Evolutionary conservation across 2,329 filamentous ascomycete species (phyloP), one percentile per base, ranked within the genome.

Genomic region (Fusarium oligoseptatum): DNA sequence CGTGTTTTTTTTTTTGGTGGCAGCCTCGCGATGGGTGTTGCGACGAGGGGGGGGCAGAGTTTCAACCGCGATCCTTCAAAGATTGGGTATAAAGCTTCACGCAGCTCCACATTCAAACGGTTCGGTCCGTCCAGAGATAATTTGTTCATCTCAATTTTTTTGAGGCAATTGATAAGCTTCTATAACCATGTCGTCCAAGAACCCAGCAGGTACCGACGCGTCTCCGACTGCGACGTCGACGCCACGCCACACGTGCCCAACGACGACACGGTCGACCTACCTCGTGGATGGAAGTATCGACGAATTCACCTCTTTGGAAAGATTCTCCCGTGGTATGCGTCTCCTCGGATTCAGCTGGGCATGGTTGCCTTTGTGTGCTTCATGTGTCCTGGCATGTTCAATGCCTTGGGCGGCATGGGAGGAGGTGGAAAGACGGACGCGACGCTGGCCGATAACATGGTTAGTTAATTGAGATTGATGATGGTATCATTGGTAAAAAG

Each of bases 301-400:
- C 75, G 69, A 15, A 50, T 74, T 29, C 52, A 29, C 2, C 11
- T 78, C 52, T 75, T 78, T n/a, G 76, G 76, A 37, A 63, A 43
- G 41, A 60, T 27, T 1, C 27, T 75, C 6, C 75, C 76, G 6
- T 94, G 91, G 88, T 95, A 93, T 81, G 93, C 93, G 15, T 94
- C 93, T 70, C 93, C 93, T 6, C 89, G 90, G 79, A 84, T 91
- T 50, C 93, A 95, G 84, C 87, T 95, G 34, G 79, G 92, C 72
- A 88, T 95, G 86, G 92, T 95, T 58, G 83, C 84, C 32, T 81
- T 85, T 73, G 83, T 85, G 60, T 85, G 84, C 77, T 85, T 93
- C 85, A 81, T 93, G 73, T 93, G 92, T 79, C 92, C 92, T 1
- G 92, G 92, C 77, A 92, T 93, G 91, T 93, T 90, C 85, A 93